Base-by-base conservation (phyloP, 345 rosid genomes). In the Aurinia saxatilis region DNA sequence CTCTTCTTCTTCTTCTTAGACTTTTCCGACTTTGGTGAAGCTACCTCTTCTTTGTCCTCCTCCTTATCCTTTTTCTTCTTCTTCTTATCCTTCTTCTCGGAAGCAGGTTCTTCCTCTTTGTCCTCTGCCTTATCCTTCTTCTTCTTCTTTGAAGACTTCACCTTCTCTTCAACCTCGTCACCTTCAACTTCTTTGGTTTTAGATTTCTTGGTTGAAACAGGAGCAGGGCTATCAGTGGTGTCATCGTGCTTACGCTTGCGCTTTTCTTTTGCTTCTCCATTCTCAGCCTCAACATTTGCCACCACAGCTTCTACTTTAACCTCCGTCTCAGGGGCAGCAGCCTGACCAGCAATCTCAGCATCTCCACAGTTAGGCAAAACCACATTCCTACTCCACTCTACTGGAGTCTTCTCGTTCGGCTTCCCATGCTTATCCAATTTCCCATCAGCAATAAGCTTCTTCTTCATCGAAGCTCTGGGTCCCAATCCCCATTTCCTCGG, bases 401-500 rank as follows among this genome's bases (percentile, higher is more conserved):
- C 49, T 6, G 96, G 96, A n/a, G 91, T 84, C 12, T 74, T 81
- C 68, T 80, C 91, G 63, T 80, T 91, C 0, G 96, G 86, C 77
- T 83, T 91, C 52, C 98, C 98, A 11, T 79, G 96, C 79, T 91
- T 91, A 71, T 84, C 90, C 79, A 91, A 51, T 50, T 79, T 91
- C 40, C 98, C 98, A 6, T 86, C 92, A 1, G 81, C 73, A 61
- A 91, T 79, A 59, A 91, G 65, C 67, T 84, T 88, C 88, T 86
- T 91, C 85, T 91, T 88, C 87, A 77, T 80, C 0, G 87, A 81
- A n/a, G 96, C 95, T 49, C 79, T 77, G 0, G 96, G 98, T 7
- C 98, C 96, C 73, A 91, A 79, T 0, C 96, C 98, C 98, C 98
- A 88, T 31, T 91, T 91, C 79, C 96, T 86, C 0, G 98, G 98